These are phyloP conservation scores for Botrytis hyacinthi DNA, from an alignment of 2,329 filamentous ascomycete genomes.

Conservation along the genomic window DNA sequence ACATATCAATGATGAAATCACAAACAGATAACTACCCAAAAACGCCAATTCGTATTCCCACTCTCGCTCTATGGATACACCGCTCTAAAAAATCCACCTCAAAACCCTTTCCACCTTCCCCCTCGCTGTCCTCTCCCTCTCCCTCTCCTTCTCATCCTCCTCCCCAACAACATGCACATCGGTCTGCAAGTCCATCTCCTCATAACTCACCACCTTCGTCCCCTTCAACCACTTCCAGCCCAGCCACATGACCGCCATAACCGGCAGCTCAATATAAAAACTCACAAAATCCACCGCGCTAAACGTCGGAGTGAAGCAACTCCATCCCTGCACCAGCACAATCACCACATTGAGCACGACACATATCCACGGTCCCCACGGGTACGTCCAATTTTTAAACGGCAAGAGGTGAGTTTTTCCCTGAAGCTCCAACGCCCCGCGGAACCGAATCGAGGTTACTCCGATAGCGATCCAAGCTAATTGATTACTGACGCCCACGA, in stretches of 20 bases:
- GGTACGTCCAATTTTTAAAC: constrained; percentile 67
- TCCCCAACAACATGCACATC: constrained; percentile 43
- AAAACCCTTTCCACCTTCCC: constrained; percentile 33
- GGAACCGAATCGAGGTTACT: constrained; percentile 64
- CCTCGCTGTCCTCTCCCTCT: constrained; percentile 31
- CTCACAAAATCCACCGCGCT: constrained; percentile 59
- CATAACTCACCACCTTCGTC: constrained; percentile 46
- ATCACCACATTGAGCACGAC: constrained; percentile 58
- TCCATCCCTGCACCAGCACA: constrained; percentile 63
- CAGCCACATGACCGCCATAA: constrained; percentile 56
- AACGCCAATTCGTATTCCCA: accelerated
- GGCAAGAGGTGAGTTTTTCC: constrained; percentile 60
- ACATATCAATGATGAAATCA: neutral
- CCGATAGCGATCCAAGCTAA: constrained; percentile 65
- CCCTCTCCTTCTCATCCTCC: constrained; percentile 33
- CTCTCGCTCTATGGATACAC: neutral
- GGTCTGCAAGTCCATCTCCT: constrained; percentile 52
- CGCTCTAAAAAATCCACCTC: constrained; percentile 36
- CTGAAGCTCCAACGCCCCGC: constrained; percentile 54
- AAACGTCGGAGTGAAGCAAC: constrained; percentile 59
- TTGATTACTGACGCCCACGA: constrained; percentile 67
- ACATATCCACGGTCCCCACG: constrained; percentile 56
- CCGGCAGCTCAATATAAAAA: constrained; percentile 60
- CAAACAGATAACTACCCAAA: neutral
- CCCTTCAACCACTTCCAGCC: constrained; percentile 53